Evolutionary conservation across 768 basidiomycete genomes (phyloP).

Genomic region (Dioszegia aurantiaca): DNA sequence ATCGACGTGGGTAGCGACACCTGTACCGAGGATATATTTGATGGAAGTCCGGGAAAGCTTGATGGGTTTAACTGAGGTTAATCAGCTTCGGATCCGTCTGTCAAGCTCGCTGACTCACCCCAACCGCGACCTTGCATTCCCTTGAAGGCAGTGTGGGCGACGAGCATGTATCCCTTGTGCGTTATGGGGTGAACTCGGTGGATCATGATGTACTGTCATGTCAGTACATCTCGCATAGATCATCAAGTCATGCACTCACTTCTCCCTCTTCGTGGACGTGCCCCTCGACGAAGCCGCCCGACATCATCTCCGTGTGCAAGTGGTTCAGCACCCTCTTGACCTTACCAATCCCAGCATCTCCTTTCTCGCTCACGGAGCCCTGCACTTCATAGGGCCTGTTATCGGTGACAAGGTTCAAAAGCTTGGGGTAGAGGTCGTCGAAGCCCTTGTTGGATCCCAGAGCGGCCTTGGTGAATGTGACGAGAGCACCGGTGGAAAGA

Average conservation of each 20-base stretch:
- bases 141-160: slow-evolving; percentile 89
- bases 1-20: slow-evolving; percentile 66
- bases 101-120: slow-evolving; percentile 55
- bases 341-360: slow-evolving; percentile 55
- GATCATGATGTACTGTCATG: slow-evolving; percentile 77
- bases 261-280: slow-evolving; percentile 97
- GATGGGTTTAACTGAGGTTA: slow-evolving; percentile 70
- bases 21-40: slow-evolving; percentile 76
- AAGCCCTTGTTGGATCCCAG: slow-evolving; percentile 95
- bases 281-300: slow-evolving; percentile 82
- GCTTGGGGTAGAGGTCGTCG: slow-evolving; percentile 92
- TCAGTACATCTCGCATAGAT: not conserved
- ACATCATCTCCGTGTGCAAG: slow-evolving; percentile 85
- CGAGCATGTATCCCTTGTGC: slow-evolving; percentile 85
- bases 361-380: slow-evolving; percentile 33
- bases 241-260: slow-evolving; percentile 58
- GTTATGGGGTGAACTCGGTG: slow-evolving; percentile 87
- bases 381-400: slow-evolving; percentile 66
- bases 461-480: slow-evolving; percentile 81
- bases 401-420: slow-evolving; percentile 85
- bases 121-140: slow-evolving; percentile 74
- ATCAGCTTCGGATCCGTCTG: not conserved
- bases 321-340: slow-evolving; percentile 72
- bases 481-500: slow-evolving; percentile 88
- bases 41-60: slow-evolving; percentile 76